A percentile compares a stretch with the other conserved stretches of the same genome.
Evolutionary conservation across 2,329 filamentous ascomycete genomes (phyloP).

Genomic region (Penicillium sp.): DNA sequence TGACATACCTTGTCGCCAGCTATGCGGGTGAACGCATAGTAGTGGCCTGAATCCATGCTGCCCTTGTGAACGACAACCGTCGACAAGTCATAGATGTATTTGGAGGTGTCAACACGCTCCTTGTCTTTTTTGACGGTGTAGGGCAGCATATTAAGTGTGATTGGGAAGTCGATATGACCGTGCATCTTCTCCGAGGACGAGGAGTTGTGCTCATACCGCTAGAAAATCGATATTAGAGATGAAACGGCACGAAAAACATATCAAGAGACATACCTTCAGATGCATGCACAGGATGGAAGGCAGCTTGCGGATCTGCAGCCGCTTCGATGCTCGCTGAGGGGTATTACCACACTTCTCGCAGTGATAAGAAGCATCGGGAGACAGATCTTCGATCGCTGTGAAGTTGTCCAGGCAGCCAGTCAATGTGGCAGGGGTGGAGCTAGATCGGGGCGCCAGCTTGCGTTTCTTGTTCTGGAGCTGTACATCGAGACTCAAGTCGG

Average conservation of each 20-base stretch:
- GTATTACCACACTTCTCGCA: slow-evolving; percentile 77
- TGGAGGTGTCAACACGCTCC: slow-evolving; percentile 39
- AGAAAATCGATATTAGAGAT: not conserved
- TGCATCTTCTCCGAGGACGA: slow-evolving; percentile 82
- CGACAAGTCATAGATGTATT: slow-evolving; percentile 80
- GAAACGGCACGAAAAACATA: not conserved
- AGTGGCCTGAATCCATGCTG: slow-evolving; percentile 89
- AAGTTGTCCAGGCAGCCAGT: slow-evolving; percentile 84
- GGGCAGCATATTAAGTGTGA: slow-evolving; percentile 85
- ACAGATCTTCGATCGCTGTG: slow-evolving; percentile 75
- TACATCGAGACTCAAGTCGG: slow-evolving; percentile 87
- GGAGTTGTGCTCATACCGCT: slow-evolving; percentile 76
- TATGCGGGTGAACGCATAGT: slow-evolving; percentile 77
- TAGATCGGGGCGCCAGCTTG: slow-evolving; percentile 40
- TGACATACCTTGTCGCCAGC: slow-evolving; percentile 68
- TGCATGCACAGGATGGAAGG: slow-evolving; percentile 91
- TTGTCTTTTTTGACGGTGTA: slow-evolving; percentile 70
- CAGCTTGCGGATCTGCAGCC: slow-evolving; percentile 78
- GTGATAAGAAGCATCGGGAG: slow-evolving; percentile 71
- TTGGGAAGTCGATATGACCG: slow-evolving; percentile 79
- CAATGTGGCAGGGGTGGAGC: slow-evolving; percentile 54
- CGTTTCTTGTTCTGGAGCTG: slow-evolving; percentile 66
- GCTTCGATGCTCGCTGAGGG: slow-evolving; percentile 75
- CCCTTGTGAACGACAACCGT: slow-evolving; percentile 92
- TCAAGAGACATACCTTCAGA: slow-evolving; percentile 66